Evolutionary conservation across 2,329 filamentous ascomycete genomes (phyloP), one percentile per base, ranked within the genome.

Genomic region (Phialocephala sp.): DNA sequence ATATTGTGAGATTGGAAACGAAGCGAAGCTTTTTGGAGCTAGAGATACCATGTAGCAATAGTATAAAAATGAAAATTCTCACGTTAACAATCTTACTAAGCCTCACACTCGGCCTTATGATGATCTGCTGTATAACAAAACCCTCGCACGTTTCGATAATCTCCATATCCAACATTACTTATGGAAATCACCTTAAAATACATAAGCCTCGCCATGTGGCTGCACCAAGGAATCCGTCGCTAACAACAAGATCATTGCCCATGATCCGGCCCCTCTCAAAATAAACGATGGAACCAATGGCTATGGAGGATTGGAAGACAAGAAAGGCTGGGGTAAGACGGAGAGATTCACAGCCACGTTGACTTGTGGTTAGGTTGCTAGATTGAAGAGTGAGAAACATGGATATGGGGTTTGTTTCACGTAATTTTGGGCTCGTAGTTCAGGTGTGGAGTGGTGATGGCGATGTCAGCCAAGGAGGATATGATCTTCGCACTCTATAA

Each of bases 381-480:
- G 14, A 47, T 47, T 47, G n/a, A 22, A 4, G 2, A 22, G 18
- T 47, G 14, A 20, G 11, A 27, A 50, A 24, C 8, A 27, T 11
- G 20, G 45, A 50, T 22, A 24, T 15, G n/a, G 2, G 41, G n/a
- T 14, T n/a, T 43, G 45, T 50, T 50, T 50, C 45, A 50, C 45
- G 45, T 50, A 50, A 50, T 6, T 50, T 43, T 18, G 15, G 24
- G 50, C 24, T 54, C 15, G 50, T 5, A n/a, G 22, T 22, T 22
- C n/a, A 20, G 11, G n/a, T 5, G 15, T 32, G 24, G 22, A 35
- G 50, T 32, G 50, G 22, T 35, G 22, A 22, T 50, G 50, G 14
- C 8, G 47, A 32, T 52, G 47, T 52, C 47, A 52, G 47, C 47
- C 47, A 54, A 35, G 24, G 6, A 35, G 50, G 50, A 32, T 32